phyloP scores from a whole-genome alignment of 1,284 basidiomycete species.

The Butyriboletus appendiculatus region DNA sequence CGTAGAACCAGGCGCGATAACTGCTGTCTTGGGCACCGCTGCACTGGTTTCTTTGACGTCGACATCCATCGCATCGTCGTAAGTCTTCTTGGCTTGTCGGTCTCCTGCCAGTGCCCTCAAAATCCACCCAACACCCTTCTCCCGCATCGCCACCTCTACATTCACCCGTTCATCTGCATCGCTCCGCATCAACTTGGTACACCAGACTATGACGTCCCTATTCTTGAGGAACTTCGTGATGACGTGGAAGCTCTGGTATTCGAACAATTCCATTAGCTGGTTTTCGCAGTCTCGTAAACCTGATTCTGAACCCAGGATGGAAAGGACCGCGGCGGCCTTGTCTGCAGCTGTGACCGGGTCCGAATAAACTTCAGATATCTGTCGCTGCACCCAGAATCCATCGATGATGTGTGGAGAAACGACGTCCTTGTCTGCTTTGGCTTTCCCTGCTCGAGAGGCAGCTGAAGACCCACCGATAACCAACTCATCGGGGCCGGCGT shows the following conservation, averaged over 20 bases:
- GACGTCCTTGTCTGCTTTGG: conserved; percentile 72
- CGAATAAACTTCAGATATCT: conserved; percentile 87
- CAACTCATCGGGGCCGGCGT: conserved; percentile 61
- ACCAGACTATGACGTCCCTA: conserved; percentile 97
- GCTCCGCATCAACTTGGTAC: conserved; percentile 91
- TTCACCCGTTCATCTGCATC: conserved; percentile 92
- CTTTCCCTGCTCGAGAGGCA: conserved; percentile 40
- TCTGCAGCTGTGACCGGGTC: conserved; percentile 95
- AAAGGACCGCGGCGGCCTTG: conserved; percentile 86
- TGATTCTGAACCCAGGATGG: conserved; percentile 88
- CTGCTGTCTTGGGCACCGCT: conserved; percentile 81
- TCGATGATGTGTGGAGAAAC: conserved; percentile 93
- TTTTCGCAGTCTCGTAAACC: conserved; percentile 95
- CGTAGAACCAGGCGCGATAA: conserved; percentile 85
- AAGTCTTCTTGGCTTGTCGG: conserved; percentile 55
- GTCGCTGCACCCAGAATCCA: conserved; percentile 98
- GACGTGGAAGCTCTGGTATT: conserved; percentile 91
- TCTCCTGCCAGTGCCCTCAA: conserved; percentile 85
- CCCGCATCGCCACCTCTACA: conserved; percentile 97
- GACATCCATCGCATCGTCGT: conserved; percentile 76
- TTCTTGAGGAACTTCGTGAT: conserved; percentile 94
- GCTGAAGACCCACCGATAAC: conserved; percentile 69
- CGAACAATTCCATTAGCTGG: conserved; percentile 95
- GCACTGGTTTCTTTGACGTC: conserved; percentile 53
- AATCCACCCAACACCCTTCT: conserved; percentile 97